Percentiles rank a stretch among this genome's conserved stretches.
phyloP scores from a whole-genome alignment of 1,284 basidiomycete genomes.

The Tetrapyrgos nigripes region DNA sequence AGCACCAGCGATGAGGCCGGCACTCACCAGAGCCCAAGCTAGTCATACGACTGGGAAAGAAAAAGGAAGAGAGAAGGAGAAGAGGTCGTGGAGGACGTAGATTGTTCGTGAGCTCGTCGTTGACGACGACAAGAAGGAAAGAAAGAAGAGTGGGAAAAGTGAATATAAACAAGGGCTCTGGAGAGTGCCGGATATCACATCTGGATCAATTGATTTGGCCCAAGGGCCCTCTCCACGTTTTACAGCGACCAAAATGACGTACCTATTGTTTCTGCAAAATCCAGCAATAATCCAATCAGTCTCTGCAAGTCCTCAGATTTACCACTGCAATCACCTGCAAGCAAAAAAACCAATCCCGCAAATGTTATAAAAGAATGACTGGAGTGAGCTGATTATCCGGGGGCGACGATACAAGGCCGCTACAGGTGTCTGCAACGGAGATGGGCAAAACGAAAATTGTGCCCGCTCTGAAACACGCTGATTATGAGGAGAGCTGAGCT shows the following conservation, averaged over 20 bases:
- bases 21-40: constrained; percentile 8
- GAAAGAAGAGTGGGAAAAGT: constrained; percentile 40
- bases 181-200: constrained; percentile 4
- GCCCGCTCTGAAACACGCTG: constrained; percentile 46
- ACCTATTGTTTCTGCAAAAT: neutral
- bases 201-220: neutral
- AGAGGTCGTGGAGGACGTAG: constrained; percentile 9
- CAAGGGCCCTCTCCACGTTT: constrained; percentile 64
- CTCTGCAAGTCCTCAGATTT: constrained; percentile 19
- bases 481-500: constrained; percentile 53
- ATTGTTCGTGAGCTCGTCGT: constrained; percentile 37
- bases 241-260: constrained; percentile 42
- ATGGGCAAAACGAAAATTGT: constrained; percentile 39
- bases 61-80: constrained; percentile 13
- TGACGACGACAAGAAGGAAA: constrained; percentile 37
- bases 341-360: neutral
- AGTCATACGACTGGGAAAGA: constrained; percentile 8
- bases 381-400: constrained; percentile 12
- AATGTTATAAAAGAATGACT: constrained; percentile 12
- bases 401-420: constrained; percentile 4
- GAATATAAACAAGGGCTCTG: constrained; percentile 25
- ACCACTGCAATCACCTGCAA: neutral
- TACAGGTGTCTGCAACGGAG: constrained; percentile 5
- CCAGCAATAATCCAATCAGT: neutral
- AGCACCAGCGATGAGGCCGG: constrained; percentile 1